Percentiles rank a stretch among this genome's conserved stretches.
Conservation (phyloP, 1,284 basidiomycete species). For the Pholiota adiposa region DNA sequence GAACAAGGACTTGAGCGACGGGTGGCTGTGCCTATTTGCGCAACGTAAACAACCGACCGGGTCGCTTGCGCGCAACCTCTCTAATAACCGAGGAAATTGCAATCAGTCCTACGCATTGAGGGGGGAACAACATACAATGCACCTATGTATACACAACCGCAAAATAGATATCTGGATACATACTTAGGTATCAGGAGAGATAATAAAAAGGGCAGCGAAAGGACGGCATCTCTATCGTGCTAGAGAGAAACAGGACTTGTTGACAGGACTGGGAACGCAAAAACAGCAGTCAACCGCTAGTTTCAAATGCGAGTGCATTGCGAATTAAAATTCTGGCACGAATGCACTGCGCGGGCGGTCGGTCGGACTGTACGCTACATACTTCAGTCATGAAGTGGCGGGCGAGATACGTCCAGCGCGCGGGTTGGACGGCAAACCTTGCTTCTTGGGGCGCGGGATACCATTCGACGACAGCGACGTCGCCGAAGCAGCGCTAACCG, state of each 20-base stretch:
- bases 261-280: background rate
- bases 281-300: background rate
- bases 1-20: no score
- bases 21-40: no score
- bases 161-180: background rate
- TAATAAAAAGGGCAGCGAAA: background rate
- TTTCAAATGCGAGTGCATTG: background rate
- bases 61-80: no score
- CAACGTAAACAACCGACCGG: no score
- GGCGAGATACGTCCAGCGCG: background rate
- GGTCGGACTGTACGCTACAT: no score
- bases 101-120: background rate
- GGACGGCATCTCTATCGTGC: background rate
- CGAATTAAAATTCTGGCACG: background rate
- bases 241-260: background rate
- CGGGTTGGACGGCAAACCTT: background rate
- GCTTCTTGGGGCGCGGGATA: background rate
- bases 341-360: background rate
- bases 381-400: no score
- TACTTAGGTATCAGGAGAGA: background rate
- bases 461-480: background rate
- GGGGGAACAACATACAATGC: background rate
- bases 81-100: background rate
- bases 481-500: background rate
- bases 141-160: background rate